A percentile compares a stretch with the other conserved stretches of the same genome.
phyloP scores from a whole-genome alignment of 2,329 filamentous ascomycete genomes.

The Aspergillus sergii region DNA sequence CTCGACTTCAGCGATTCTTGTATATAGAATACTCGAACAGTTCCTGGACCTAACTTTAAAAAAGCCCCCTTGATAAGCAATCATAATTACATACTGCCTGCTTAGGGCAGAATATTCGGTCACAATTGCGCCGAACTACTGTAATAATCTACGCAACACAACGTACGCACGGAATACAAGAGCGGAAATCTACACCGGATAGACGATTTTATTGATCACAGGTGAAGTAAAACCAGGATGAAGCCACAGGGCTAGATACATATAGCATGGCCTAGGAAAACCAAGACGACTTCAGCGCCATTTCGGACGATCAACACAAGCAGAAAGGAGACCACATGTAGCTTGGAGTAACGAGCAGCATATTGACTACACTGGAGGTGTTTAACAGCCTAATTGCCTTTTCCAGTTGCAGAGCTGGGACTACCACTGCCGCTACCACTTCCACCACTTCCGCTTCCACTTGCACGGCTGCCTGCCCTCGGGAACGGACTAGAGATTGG shows the following conservation, averaged over 20 bases:
- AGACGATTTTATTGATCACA: conserved; percentile 15
- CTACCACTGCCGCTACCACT: conserved; percentile 45
- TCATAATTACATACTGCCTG: not conserved
- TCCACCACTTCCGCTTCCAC: conserved; percentile 50
- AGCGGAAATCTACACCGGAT: conserved; percentile 15
- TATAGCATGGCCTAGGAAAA: not conserved
- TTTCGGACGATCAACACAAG: conserved; percentile 13
- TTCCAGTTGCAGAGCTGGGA: conserved; percentile 41
- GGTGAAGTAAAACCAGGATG: conserved; percentile 13
- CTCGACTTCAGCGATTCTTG: too few relatives aligned
- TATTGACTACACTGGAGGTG: not conserved
- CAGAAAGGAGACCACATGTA: conserved; percentile 12
- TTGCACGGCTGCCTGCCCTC: conserved; percentile 51
- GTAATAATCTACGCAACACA: not conserved
- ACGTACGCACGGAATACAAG: not conserved
- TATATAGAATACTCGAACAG: too few relatives aligned
- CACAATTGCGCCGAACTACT: not conserved
- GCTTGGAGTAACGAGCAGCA: conserved; percentile 7
- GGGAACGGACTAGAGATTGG: conserved; percentile 42
- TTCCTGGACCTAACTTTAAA: not conserved
- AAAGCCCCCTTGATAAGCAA: not conserved
- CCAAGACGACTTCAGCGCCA: conserved; percentile 10
- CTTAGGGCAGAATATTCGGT: not conserved
- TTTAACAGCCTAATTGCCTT: conserved; percentile 25
- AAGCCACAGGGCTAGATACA: conserved; percentile 6